phyloP scores from a whole-genome alignment of 176 grass and related monocot species.

The Alloteropsis semialata region DNA sequence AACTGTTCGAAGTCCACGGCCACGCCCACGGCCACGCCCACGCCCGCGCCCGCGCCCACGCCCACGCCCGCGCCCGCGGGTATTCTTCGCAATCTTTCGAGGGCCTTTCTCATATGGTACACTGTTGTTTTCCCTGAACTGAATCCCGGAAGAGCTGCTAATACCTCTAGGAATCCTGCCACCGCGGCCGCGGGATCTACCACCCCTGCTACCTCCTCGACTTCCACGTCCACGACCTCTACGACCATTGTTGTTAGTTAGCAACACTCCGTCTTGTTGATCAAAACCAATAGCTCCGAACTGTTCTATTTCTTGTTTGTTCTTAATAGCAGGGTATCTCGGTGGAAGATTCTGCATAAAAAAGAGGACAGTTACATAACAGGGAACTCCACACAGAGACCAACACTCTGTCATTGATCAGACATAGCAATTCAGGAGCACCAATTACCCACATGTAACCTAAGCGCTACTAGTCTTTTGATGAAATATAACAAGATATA shows the following conservation, averaged over 20 bases:
- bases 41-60: constrained; percentile 50
- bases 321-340: constrained; percentile 54
- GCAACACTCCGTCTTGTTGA: constrained; percentile 34
- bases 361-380: background rate
- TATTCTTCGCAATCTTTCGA: constrained; percentile 37
- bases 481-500: constrained; percentile 27
- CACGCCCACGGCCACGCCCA: constrained; percentile 55
- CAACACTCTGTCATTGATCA: background rate
- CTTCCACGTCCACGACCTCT: constrained; percentile 75
- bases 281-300: constrained; percentile 45
- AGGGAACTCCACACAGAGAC: background rate
- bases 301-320: constrained; percentile 46
- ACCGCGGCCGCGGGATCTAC: constrained; percentile 61
- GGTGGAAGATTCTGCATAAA: constrained; percentile 65
- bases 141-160: constrained; percentile 39
- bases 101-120: constrained; percentile 38
- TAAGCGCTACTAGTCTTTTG: background rate
- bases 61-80: constrained; percentile 37
- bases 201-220: constrained; percentile 57
- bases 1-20: constrained; percentile 66
- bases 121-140: constrained; percentile 40
- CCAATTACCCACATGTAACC: background rate
- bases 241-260: constrained; percentile 47
- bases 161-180: constrained; percentile 58
- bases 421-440: background rate